Percentiles rank a stretch among this genome's conserved stretches.
Evolutionary conservation across 1,284 basidiomycete species (phyloP).

Genomic region (Fistulinella staudtii): DNA sequence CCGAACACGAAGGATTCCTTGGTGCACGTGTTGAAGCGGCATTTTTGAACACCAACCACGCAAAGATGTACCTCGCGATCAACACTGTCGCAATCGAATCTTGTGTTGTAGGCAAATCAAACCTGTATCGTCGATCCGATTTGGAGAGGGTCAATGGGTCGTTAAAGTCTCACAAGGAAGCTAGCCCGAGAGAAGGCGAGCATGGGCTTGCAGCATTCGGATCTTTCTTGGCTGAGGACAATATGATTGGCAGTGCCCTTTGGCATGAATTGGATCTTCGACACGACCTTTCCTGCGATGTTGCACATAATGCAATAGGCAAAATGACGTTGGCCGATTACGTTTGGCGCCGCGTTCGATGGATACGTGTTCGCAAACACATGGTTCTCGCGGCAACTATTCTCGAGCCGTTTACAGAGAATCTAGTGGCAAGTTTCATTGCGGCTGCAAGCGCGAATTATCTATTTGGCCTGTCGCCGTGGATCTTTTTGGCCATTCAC

Average conservation of each 20-base stretch:
- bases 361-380: constrained; percentile 91
- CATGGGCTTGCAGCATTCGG: constrained; percentile 76
- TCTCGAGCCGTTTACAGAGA: constrained; percentile 88
- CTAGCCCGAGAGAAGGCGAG: constrained; percentile 30
- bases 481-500: constrained; percentile 55
- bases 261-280: constrained; percentile 89
- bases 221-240: constrained; percentile 90
- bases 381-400: constrained; percentile 86
- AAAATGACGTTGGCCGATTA: constrained; percentile 81
- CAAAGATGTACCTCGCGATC: constrained; percentile 98
- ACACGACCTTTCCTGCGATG: constrained; percentile 85
- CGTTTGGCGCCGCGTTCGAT: constrained; percentile 81
- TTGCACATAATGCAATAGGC: constrained; percentile 85
- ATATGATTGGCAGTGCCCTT: constrained; percentile 86
- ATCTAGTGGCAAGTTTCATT: constrained; percentile 65
- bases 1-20: constrained; percentile 60
- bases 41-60: constrained; percentile 96
- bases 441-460: constrained; percentile 54
- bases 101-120: constrained; percentile 97
- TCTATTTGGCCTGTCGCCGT: constrained; percentile 49
- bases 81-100: constrained; percentile 86
- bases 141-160: constrained; percentile 68
- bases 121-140: constrained; percentile 89
- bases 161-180: constrained; percentile 41
- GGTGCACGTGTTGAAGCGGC: constrained; percentile 90